phyloP scores from a whole-genome alignment of 352 stramenopile genomes.

The Phytophthora colocasiae region DNA sequence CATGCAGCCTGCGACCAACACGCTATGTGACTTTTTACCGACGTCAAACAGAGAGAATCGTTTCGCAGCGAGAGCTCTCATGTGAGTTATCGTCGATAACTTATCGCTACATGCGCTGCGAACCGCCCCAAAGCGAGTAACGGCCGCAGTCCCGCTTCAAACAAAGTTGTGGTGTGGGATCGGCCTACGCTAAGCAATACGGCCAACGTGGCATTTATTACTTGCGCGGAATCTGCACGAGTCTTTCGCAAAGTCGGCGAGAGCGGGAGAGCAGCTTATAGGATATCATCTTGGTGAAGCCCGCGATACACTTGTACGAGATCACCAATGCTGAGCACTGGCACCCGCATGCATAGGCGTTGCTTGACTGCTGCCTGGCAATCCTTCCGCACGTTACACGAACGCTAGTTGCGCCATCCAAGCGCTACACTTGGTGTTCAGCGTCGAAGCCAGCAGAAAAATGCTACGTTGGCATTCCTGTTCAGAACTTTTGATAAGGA shows the following conservation, averaged over 20 bases:
- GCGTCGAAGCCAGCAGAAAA: neutral
- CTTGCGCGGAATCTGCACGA: neutral
- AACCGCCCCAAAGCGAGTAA: neutral
- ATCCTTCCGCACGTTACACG: slow-evolving; percentile 3
- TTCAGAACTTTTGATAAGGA: neutral
- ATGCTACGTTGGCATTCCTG: neutral
- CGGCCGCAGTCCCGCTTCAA: neutral
- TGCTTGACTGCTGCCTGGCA: neutral
- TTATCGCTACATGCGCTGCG: no score
- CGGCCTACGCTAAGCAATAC: slow-evolving; percentile 1
- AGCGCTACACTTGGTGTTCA: slow-evolving; percentile 9
- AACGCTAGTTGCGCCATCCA: slow-evolving; percentile 4
- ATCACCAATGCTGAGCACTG: neutral
- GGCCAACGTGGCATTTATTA: slow-evolving; percentile 7
- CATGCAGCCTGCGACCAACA: no score
- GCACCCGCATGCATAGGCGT: neutral
- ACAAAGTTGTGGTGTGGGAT: slow-evolving; percentile 1
- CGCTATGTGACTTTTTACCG: no score
- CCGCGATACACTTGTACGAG: no score
- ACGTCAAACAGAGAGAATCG: no score
- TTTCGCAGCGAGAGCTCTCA: neutral
- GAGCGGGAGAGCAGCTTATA: neutral
- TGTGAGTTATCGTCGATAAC: neutral
- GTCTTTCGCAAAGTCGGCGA: neutral
- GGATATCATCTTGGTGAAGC: slow-evolving; percentile 10